Percentiles rank a stretch among this genome's conserved stretches.
phyloP scores from a whole-genome alignment of 2,329 filamentous ascomycete genomes.

The Epicoccum sorghinum region DNA sequence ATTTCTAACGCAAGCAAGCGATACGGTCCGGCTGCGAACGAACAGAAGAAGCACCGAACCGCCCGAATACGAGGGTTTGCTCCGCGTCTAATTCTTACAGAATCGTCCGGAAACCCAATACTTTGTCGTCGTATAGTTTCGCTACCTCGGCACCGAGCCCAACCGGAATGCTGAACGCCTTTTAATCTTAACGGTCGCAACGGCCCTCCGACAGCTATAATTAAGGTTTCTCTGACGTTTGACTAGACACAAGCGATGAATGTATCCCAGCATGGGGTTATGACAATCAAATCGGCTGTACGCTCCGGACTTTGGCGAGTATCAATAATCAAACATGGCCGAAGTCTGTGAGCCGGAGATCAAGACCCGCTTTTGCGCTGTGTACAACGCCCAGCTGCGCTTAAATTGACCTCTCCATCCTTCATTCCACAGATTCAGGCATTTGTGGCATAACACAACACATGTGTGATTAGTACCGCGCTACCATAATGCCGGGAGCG shows the following conservation, averaged over 20 bases:
- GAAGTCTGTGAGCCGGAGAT: background rate
- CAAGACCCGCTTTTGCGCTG: slow-evolving; percentile 5
- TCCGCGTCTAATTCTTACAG: slow-evolving; percentile 3
- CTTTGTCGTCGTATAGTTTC: slow-evolving; percentile 1
- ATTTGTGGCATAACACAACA: slow-evolving; percentile 7
- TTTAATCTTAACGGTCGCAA: slow-evolving; percentile 25
- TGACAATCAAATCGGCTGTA: background rate
- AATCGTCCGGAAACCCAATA: background rate
- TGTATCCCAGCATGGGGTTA: slow-evolving; percentile 16
- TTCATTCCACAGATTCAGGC: slow-evolving; percentile 9
- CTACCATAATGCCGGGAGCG: slow-evolving; percentile 32
- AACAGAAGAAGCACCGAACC: slow-evolving; percentile 24
- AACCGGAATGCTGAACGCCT: slow-evolving; percentile 15
- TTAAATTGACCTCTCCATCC: slow-evolving; percentile 6
- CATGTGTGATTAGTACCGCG: slow-evolving; percentile 22
- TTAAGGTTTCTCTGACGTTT: slow-evolving; percentile 28
- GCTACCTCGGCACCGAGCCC: slow-evolving; percentile 15
- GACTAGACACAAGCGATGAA: slow-evolving; percentile 23
- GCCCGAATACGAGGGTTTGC: slow-evolving; percentile 17
- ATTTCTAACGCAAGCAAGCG: slow-evolving; percentile 17
- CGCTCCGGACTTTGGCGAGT: slow-evolving; percentile 6
- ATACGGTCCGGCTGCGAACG: slow-evolving; percentile 24
- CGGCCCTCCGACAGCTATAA: slow-evolving; percentile 11
- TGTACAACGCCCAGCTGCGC: slow-evolving; percentile 5
- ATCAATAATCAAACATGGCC: background rate